Evolutionary conservation across 177 flowering plant species (phyloP).

Genomic region (Vitis hybrid): DNA sequence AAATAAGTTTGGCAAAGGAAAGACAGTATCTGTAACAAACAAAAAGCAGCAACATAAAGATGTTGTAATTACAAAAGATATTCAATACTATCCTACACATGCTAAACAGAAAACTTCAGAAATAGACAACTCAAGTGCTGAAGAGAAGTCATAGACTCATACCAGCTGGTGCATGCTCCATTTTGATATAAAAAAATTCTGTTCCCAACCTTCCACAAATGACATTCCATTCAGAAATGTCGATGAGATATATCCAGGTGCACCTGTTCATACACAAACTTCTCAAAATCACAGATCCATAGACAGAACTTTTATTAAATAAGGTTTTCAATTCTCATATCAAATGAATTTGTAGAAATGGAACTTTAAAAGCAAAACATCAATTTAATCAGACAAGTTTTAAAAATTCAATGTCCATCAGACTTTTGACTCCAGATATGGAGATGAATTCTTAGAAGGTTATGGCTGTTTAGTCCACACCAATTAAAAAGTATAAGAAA

Average conservation of each 20-base stretch:
- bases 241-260: constrained; percentile 94
- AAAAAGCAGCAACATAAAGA: too few relatives aligned
- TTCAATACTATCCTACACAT: too few relatives aligned
- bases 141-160: constrained; percentile 12
- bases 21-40: too few relatives aligned
- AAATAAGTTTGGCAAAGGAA: too few relatives aligned
- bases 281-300: constrained; percentile 4
- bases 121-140: not conserved
- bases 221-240: constrained; percentile 88
- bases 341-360: not conserved
- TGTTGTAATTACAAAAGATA: too few relatives aligned
- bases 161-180: constrained; percentile 99
- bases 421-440: not conserved
- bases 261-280: constrained; percentile 51
- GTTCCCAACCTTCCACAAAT: constrained; percentile 96
- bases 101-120: not conserved
- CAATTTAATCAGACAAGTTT: not conserved
- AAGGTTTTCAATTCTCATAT: not conserved
- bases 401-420: not conserved
- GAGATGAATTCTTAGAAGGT: not conserved
- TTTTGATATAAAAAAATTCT: constrained; percentile 88
- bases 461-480: not conserved
- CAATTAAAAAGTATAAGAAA: not conserved
- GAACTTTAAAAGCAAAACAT: not conserved
- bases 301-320: not conserved